Evolutionary conservation across 1,284 basidiomycete species (phyloP).

Genomic region (Volvariella volvacea): DNA sequence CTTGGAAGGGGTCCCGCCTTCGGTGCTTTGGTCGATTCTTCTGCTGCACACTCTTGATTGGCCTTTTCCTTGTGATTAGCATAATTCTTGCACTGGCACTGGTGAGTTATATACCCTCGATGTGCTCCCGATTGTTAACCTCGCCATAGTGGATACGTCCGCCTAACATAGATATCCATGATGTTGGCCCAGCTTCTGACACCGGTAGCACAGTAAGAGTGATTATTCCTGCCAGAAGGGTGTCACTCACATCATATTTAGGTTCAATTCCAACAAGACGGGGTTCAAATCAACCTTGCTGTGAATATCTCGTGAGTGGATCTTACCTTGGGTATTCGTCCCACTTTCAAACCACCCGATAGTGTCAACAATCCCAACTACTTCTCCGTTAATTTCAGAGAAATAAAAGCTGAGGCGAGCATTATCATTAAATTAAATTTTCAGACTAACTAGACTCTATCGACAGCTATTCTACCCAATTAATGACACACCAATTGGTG

Average conservation of each 20-base stretch:
- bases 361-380: conserved; percentile 86
- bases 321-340: not conserved
- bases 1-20: conserved; percentile 50
- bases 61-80: conserved; percentile 58
- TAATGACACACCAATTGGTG: conserved; percentile 62
- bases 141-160: conserved; percentile 68
- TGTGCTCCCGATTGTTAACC: conserved; percentile 5
- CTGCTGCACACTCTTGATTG: conserved; percentile 64
- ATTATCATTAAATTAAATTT: conserved; percentile 1
- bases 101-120: conserved; percentile 37
- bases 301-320: conserved; percentile 60
- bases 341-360: conserved; percentile 2
- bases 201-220: conserved; percentile 34
- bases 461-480: conserved; percentile 71
- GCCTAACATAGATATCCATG: conserved; percentile 63
- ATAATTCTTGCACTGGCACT: conserved; percentile 66
- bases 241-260: conserved; percentile 13
- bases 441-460: conserved; percentile 1
- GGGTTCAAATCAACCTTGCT: conserved; percentile 57
- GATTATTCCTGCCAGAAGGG: conserved; percentile 1
- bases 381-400: conserved; percentile 68
- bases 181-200: conserved; percentile 34
- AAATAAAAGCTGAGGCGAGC: conserved; percentile 58
- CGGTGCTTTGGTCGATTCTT: conserved; percentile 59
- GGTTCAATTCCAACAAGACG: conserved; percentile 33